Evolutionary conservation across 345 rosid species (phyloP).

Genomic region (Populus pruinosa): DNA sequence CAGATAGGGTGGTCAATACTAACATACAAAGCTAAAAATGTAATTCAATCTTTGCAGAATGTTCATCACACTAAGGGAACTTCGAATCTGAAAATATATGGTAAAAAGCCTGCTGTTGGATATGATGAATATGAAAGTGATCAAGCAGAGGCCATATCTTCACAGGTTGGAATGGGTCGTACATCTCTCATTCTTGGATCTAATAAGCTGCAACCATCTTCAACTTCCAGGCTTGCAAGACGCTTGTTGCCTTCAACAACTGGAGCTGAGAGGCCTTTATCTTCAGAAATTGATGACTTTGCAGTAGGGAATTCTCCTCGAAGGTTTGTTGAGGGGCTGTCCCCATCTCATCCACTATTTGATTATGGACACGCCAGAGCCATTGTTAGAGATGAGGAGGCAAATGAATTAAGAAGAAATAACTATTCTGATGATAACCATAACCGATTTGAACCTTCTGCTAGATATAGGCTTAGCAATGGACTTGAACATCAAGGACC

Average conservation of each 20-base stretch:
- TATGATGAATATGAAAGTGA: slow-evolving; percentile 53
- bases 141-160: slow-evolving; percentile 41
- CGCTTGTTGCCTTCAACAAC: slow-evolving; percentile 38
- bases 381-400: slow-evolving; percentile 48
- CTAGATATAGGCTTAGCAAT: slow-evolving; percentile 35
- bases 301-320: slow-evolving; percentile 49
- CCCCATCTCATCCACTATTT: slow-evolving; percentile 53
- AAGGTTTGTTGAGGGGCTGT: slow-evolving; percentile 54
- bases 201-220: slow-evolving; percentile 36
- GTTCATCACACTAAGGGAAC: slow-evolving; percentile 45
- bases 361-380: slow-evolving; percentile 55
- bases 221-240: slow-evolving; percentile 42
- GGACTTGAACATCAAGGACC: slow-evolving; percentile 65
- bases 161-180: slow-evolving; percentile 49
- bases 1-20: slow-evolving; percentile 11
- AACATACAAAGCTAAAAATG: slow-evolving; percentile 11
- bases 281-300: slow-evolving; percentile 47
- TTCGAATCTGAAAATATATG: slow-evolving; percentile 41
- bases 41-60: slow-evolving; percentile 31
- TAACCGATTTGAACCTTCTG: slow-evolving; percentile 38
- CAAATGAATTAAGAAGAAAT: slow-evolving; percentile 57
- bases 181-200: slow-evolving; percentile 51
- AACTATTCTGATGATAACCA: slow-evolving; percentile 41
- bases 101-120: slow-evolving; percentile 39
- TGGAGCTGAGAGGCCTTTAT: slow-evolving; percentile 40